A percentile compares a stretch with the other conserved stretches of the same genome.
These are phyloP conservation scores for Hyaloscypha variabilis DNA, from an alignment of 495 filamentous ascomycete genomes.

Conservation along the genomic window DNA sequence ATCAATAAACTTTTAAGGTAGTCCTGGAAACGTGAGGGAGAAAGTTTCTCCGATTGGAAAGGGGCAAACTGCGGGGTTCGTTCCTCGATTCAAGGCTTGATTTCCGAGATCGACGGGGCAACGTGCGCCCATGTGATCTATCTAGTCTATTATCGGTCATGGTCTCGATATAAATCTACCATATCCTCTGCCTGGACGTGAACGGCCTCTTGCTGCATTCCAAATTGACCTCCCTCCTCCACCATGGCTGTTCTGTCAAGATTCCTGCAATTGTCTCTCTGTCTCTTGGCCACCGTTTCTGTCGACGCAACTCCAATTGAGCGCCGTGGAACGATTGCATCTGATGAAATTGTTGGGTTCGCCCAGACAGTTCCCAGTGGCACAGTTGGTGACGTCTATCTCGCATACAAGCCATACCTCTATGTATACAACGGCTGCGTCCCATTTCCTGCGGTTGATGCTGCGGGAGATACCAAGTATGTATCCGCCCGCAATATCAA, in stretches of 20 bases:
- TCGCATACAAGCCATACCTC: slow-evolving; percentile 53
- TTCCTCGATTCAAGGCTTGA: neutral
- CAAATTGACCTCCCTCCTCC: neutral
- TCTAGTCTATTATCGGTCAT: neutral
- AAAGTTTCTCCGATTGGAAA: neutral
- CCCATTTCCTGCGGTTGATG: slow-evolving; percentile 56
- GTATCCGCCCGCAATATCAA: slow-evolving; percentile 16
- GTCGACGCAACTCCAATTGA: slow-evolving; percentile 20
- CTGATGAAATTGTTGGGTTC: slow-evolving; percentile 50
- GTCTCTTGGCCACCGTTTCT: slow-evolving; percentile 30
- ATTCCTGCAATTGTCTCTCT: slow-evolving; percentile 11
- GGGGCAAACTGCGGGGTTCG: neutral
- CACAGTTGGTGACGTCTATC: slow-evolving; percentile 42
- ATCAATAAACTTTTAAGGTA: neutral
- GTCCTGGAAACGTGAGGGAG: neutral
- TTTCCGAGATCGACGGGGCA: neutral
- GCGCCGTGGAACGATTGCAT: slow-evolving; percentile 41
- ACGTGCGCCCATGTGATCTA: too few species aligned
- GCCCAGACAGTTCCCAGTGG: slow-evolving; percentile 48
- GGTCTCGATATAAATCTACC: neutral
- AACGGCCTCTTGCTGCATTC: neutral
- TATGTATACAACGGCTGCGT: slow-evolving; percentile 56
- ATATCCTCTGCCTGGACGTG: neutral
- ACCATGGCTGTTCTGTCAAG: slow-evolving; percentile 23
- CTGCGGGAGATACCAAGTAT: slow-evolving; percentile 49